These are phyloP conservation scores for Trametes sp. DNA, from an alignment of 1,284 basidiomycete genomes.

Conservation along the genomic window DNA sequence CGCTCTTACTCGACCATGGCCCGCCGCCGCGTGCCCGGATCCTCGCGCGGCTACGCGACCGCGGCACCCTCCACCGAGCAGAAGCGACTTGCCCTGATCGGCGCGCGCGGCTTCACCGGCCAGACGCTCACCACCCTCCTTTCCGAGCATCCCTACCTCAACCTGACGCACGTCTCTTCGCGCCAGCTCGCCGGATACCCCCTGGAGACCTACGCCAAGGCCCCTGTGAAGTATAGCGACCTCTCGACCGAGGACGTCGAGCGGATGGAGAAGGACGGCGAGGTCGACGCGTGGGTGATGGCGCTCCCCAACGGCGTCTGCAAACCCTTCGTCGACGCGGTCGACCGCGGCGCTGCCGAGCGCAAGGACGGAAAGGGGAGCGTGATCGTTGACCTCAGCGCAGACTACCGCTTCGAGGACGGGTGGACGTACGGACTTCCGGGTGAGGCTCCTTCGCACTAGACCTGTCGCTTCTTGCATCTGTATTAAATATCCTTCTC, in stretches of 20 bases:
- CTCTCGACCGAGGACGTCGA: slow-evolving; percentile 81
- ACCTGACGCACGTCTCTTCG: slow-evolving; percentile 95
- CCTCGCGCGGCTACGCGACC: slow-evolving; percentile 70
- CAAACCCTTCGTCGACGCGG: slow-evolving; percentile 97
- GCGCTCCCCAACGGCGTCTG: slow-evolving; percentile 97
- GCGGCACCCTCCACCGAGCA: slow-evolving; percentile 60
- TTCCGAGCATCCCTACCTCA: slow-evolving; percentile 86
- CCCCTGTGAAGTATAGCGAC: slow-evolving; percentile 80
- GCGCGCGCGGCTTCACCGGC: slow-evolving; percentile 96
- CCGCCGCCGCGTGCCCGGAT: slow-evolving; percentile 55
- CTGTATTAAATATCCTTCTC: slow-evolving; percentile 39
- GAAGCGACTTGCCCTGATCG: slow-evolving; percentile 95
- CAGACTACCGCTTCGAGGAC: slow-evolving; percentile 95
- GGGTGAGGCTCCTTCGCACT: slow-evolving; percentile 75
- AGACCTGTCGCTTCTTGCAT: background rate
- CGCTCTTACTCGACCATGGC: slow-evolving; percentile 82
- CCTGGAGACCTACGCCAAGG: slow-evolving; percentile 86
- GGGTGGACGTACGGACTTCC: slow-evolving; percentile 98
- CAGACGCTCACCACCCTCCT: slow-evolving; percentile 90
- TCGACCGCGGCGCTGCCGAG: slow-evolving; percentile 78
- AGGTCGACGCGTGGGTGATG: slow-evolving; percentile 98
- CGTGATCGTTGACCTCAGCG: slow-evolving; percentile 92
- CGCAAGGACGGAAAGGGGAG: slow-evolving; percentile 60
- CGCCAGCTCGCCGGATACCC: slow-evolving; percentile 90
- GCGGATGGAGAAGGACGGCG: slow-evolving; percentile 85